These are phyloP conservation scores for Metarhizium humberi DNA, from an alignment of 2,329 filamentous ascomycete species.

Conservation along the genomic window DNA sequence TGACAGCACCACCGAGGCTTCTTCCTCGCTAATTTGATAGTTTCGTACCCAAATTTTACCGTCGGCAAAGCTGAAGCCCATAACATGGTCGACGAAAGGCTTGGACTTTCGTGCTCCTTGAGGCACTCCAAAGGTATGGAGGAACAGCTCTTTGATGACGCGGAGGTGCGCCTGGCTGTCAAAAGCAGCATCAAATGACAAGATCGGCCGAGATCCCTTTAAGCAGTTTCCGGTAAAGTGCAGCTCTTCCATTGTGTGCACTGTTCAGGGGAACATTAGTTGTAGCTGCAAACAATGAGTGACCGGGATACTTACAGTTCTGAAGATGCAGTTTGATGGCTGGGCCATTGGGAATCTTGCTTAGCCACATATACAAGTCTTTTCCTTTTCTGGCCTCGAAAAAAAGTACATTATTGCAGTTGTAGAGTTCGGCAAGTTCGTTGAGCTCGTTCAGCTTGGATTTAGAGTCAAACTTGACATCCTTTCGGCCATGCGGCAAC, in stretches of 20 bases:
- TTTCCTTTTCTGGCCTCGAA: slow-evolving; percentile 92
- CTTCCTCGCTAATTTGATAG: slow-evolving; percentile 85
- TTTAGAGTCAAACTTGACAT: slow-evolving; percentile 95
- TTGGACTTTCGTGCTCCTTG: slow-evolving; percentile 82
- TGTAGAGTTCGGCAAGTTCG: slow-evolving; percentile 68
- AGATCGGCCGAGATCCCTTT: slow-evolving; percentile 81
- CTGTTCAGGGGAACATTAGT: slow-evolving; percentile 29
- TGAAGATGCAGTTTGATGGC: slow-evolving; percentile 65
- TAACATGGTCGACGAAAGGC: slow-evolving; percentile 92
- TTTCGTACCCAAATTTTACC: slow-evolving; percentile 94
- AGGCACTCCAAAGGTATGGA: slow-evolving; percentile 86
- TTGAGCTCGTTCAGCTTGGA: slow-evolving; percentile 77
- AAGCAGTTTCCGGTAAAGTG: slow-evolving; percentile 96
- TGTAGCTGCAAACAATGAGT: background rate
- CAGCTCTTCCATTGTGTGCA: slow-evolving; percentile 95
- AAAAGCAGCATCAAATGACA: slow-evolving; percentile 87
- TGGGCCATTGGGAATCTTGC: slow-evolving; percentile 69
- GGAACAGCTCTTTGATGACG: slow-evolving; percentile 82
- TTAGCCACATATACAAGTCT: slow-evolving; percentile 90
- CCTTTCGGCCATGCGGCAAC: slow-evolving; percentile 86
- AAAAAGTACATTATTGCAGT: slow-evolving; percentile 91
- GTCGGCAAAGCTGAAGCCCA: slow-evolving; percentile 83
- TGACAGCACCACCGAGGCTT: slow-evolving; percentile 41
- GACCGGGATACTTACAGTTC: slow-evolving; percentile 43
- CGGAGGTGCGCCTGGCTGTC: slow-evolving; percentile 70